phyloP scores from a whole-genome alignment of 805 yeast genomes.

The Ogataea allantospora region DNA sequence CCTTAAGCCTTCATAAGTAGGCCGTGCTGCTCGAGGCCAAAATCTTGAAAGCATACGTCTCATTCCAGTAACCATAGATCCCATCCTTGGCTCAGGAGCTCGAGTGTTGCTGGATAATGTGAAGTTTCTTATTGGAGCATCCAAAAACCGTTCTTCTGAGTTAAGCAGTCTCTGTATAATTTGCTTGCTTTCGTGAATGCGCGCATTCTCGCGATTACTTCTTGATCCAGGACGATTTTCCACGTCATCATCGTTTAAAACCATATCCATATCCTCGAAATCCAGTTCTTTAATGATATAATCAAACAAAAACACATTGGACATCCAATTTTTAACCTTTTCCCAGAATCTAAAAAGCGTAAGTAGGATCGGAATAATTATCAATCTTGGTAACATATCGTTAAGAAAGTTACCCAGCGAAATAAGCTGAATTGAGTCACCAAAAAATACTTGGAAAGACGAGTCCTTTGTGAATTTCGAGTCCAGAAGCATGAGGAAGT shows the following conservation, averaged over 20 bases:
- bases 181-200: constrained; percentile 30
- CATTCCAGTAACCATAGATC: constrained; percentile 1
- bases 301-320: constrained; percentile 31
- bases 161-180: constrained; percentile 26
- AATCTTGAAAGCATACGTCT: constrained; percentile 3
- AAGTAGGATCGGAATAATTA: constrained; percentile 66
- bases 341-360: constrained; percentile 70
- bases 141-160: constrained; percentile 11
- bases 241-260: constrained; percentile 10
- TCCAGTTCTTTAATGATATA: constrained; percentile 34
- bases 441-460: constrained; percentile 70
- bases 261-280: constrained; percentile 18
- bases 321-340: constrained; percentile 41
- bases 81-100: constrained; percentile 1
- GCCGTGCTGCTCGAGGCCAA: constrained; percentile 1
- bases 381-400: constrained; percentile 71
- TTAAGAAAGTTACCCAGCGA: constrained; percentile 71
- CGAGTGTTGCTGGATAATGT: constrained; percentile 15
- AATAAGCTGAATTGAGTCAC: constrained; percentile 71
- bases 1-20: constrained; percentile 22
- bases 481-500: constrained; percentile 66
- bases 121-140: constrained; percentile 21
- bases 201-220: constrained; percentile 19
- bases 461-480: constrained; percentile 32
- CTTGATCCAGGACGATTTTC: constrained; percentile 15